Percentiles rank a stretch among this genome's conserved stretches.
Evolutionary conservation across 192 early-diverging fungal species (phyloP).

Genomic region (Coemansia sp.): DNA sequence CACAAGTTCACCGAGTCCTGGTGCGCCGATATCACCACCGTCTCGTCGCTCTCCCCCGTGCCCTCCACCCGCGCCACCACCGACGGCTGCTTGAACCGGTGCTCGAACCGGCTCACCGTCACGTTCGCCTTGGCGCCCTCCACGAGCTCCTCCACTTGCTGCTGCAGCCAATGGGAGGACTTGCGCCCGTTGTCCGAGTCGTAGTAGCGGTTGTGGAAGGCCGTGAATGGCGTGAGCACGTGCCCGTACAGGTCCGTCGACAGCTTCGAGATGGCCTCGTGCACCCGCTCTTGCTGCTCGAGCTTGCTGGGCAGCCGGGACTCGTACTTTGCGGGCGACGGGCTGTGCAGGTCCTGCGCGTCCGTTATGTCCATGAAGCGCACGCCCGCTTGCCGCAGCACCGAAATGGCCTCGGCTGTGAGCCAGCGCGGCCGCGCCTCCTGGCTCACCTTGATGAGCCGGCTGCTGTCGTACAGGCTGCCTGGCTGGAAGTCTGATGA

Average conservation of each 20-base stretch:
- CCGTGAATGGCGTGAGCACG: constrained; percentile 72
- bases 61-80: constrained; percentile 82
- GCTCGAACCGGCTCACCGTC: constrained; percentile 72
- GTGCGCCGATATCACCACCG: constrained; percentile 85
- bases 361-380: constrained; percentile 92
- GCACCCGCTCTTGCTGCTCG: constrained; percentile 60
- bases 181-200: constrained; percentile 64
- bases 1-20: constrained; percentile 87
- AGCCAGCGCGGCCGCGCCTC: constrained; percentile 58
- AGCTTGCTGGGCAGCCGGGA: constrained; percentile 55
- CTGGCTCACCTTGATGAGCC: constrained; percentile 60
- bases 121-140: constrained; percentile 43
- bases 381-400: constrained; percentile 62
- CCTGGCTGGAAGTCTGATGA: constrained; percentile 29
- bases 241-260: constrained; percentile 65
- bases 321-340: neutral
- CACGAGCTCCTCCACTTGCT: constrained; percentile 56
- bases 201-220: constrained; percentile 90
- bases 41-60: constrained; percentile 43
- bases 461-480: constrained; percentile 31
- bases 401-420: constrained; percentile 59
- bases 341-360: constrained; percentile 50
- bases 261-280: constrained; percentile 59
- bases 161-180: constrained; percentile 69
- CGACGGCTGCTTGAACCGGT: constrained; percentile 81